Percentiles rank a stretch among this genome's conserved stretches.
phyloP scores from a whole-genome alignment of 2,329 filamentous ascomycete genomes.

The Neopestalotiopsis clavispora region DNA sequence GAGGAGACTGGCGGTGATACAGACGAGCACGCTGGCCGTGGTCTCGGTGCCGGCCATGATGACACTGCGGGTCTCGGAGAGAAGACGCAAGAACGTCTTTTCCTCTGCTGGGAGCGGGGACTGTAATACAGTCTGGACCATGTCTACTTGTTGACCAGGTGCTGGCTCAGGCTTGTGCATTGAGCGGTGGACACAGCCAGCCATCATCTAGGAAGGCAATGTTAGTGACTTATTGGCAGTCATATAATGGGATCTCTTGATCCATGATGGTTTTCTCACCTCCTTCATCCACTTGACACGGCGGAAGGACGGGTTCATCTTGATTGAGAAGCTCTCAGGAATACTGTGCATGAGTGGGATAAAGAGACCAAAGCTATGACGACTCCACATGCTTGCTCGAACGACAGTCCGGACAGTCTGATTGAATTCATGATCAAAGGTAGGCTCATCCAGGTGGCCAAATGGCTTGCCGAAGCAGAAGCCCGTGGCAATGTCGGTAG shows the following conservation, averaged over 20 bases:
- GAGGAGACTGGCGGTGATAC: slow-evolving; percentile 26
- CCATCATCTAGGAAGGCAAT: slow-evolving; percentile 23
- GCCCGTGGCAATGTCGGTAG: slow-evolving; percentile 30
- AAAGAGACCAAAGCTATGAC: slow-evolving; percentile 25
- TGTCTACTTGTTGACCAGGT: slow-evolving; percentile 25
- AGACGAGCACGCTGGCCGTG: slow-evolving; percentile 27
- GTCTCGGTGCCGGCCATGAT: slow-evolving; percentile 33
- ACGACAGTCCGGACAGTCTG: slow-evolving; percentile 27
- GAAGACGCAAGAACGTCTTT: slow-evolving; percentile 30
- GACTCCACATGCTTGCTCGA: slow-evolving; percentile 26
- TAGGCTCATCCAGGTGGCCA: slow-evolving; percentile 30
- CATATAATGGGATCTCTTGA: not conserved
- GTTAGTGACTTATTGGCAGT: not conserved
- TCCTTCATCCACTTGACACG: slow-evolving; percentile 31
- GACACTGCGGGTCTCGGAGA: slow-evolving; percentile 29
- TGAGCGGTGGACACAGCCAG: slow-evolving; percentile 25
- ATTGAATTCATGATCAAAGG: slow-evolving; percentile 31
- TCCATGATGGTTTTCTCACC: slow-evolving; percentile 18
- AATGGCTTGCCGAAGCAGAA: slow-evolving; percentile 30
- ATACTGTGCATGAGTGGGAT: slow-evolving; percentile 27
- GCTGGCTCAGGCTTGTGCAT: slow-evolving; percentile 30
- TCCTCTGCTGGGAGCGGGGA: slow-evolving; percentile 26
- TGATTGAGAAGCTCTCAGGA: slow-evolving; percentile 25
- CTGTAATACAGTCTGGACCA: slow-evolving; percentile 28
- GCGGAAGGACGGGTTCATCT: slow-evolving; percentile 29